Conservation (phyloP, 2,329 filamentous ascomycete genomes). For the Penicillium sumatraense region DNA sequence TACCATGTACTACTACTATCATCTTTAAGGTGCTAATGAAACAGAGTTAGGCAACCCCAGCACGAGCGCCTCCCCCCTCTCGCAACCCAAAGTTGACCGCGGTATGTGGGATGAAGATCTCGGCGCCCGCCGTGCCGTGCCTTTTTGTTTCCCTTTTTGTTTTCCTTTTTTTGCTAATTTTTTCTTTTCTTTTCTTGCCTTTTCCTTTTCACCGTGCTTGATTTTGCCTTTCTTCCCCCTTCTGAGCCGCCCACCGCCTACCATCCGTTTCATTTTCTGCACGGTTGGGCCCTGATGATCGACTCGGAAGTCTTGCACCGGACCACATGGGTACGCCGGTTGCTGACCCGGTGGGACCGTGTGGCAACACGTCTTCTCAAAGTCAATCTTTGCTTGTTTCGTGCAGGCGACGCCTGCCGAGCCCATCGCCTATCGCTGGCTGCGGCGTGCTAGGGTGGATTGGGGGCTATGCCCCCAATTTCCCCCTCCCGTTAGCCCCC, state of each 20-base stretch:
- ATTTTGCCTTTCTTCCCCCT: background rate
- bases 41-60: constrained; percentile 6
- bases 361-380: constrained; percentile 11
- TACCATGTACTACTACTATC: too few species aligned
- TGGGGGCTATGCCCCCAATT: background rate
- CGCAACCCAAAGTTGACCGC: constrained; percentile 1
- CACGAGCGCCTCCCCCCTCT: constrained; percentile 10
- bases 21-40: too few species aligned
- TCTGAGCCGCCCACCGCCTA: background rate
- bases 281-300: constrained; percentile 26
- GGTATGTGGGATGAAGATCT: constrained; percentile 26
- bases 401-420: constrained; percentile 9
- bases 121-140: constrained; percentile 23
- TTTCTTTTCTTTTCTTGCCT: background rate
- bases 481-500: background rate
- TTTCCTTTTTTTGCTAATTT: background rate
- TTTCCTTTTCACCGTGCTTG: background rate
- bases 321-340: constrained; percentile 32
- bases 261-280: constrained; percentile 16
- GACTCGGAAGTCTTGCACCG: constrained; percentile 31
- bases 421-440: constrained; percentile 7
- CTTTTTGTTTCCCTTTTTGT: background rate
- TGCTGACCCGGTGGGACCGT: constrained; percentile 23
- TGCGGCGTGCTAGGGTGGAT: background rate
- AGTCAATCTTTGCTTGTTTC: constrained; percentile 8